Conservation (phyloP, 805 yeast species). For the Wilhelminamyces savonicus region DNA sequence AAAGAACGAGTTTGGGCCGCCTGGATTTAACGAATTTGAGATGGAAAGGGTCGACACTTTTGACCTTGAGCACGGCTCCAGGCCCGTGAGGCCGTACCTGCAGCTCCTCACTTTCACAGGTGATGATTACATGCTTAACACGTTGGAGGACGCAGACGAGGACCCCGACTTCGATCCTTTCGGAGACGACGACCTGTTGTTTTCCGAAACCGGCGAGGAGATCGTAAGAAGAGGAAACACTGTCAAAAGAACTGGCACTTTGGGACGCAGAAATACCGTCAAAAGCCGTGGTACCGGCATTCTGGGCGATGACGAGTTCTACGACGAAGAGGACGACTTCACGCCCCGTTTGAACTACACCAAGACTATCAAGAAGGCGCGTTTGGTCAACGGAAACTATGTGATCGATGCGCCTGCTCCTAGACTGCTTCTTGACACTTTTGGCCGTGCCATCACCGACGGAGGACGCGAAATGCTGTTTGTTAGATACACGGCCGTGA, state of each 20-base stretch:
- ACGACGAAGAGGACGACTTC: conserved; percentile 30
- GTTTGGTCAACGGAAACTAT: conserved; percentile 47
- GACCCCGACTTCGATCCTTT: conserved; percentile 34
- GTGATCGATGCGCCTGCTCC: conserved; percentile 41
- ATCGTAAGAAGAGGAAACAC: conserved; percentile 26
- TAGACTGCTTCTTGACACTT: conserved; percentile 26
- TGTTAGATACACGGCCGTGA: conserved; percentile 59
- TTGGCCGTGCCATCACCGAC: conserved; percentile 28
- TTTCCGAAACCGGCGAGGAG: conserved; percentile 36
- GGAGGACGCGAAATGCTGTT: conserved; percentile 52
- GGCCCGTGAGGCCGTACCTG: conserved; percentile 12
- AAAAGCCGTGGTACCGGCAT: conserved; percentile 1
- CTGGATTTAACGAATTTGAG: conserved; percentile 11
- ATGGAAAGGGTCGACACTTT: conserved; percentile 12
- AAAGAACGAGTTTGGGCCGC: conserved; percentile 1
- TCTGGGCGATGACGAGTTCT: conserved; percentile 6
- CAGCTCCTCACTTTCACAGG: conserved; percentile 22
- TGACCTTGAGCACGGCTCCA: conserved; percentile 4
- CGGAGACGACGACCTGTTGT: conserved; percentile 39
- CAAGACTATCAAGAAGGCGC: conserved; percentile 39
- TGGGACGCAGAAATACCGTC: conserved; percentile 7
- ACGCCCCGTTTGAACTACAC: conserved; percentile 36
- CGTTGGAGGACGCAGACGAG: conserved; percentile 33
- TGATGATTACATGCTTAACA: conserved; percentile 34
- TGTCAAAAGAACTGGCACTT: conserved; percentile 15